phyloP scores from a whole-genome alignment of 2,329 filamentous ascomycete species.

The Botrytis pseudocinerea region DNA sequence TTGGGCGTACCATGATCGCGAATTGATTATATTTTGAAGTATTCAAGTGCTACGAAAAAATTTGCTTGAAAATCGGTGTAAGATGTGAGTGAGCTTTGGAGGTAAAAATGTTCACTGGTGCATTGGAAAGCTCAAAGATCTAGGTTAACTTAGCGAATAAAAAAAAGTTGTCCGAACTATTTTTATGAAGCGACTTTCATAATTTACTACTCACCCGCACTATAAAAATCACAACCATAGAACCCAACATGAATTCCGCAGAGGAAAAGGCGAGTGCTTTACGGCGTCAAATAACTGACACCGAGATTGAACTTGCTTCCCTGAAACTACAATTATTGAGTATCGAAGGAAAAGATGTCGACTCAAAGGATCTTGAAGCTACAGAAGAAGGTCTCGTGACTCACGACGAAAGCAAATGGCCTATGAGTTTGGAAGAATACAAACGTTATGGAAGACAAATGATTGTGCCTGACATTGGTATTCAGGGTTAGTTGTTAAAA shows the following conservation, averaged over 20 bases:
- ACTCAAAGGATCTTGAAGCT: not conserved
- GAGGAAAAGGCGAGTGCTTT: slow-evolving; percentile 44
- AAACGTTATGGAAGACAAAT: slow-evolving; percentile 86
- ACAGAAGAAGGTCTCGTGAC: slow-evolving; percentile 27
- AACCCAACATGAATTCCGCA: slow-evolving; percentile 42
- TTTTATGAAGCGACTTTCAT: slow-evolving; percentile 14
- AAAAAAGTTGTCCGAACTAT: slow-evolving; percentile 13
- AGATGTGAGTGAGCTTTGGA: not conserved
- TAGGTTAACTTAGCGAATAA: slow-evolving; percentile 14
- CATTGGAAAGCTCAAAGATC: not conserved
- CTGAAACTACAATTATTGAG: slow-evolving; percentile 49
- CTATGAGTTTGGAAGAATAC: slow-evolving; percentile 72
- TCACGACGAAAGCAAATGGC: slow-evolving; percentile 55
- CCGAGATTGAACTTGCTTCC: slow-evolving; percentile 50
- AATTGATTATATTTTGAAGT: not conserved
- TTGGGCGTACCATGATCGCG: slow-evolving; percentile 27
- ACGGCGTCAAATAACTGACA: slow-evolving; percentile 49
- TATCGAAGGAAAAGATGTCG: slow-evolving; percentile 27
- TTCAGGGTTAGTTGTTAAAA: slow-evolving; percentile 57
- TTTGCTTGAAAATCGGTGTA: not conserved
- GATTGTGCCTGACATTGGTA: slow-evolving; percentile 79
- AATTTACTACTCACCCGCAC: not conserved
- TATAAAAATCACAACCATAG: not conserved
- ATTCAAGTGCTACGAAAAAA: not conserved
- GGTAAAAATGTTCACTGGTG: slow-evolving; percentile 12